Conservation (phyloP, 2,329 filamentous ascomycete genomes). For the Aspergillus sp. region DNA sequence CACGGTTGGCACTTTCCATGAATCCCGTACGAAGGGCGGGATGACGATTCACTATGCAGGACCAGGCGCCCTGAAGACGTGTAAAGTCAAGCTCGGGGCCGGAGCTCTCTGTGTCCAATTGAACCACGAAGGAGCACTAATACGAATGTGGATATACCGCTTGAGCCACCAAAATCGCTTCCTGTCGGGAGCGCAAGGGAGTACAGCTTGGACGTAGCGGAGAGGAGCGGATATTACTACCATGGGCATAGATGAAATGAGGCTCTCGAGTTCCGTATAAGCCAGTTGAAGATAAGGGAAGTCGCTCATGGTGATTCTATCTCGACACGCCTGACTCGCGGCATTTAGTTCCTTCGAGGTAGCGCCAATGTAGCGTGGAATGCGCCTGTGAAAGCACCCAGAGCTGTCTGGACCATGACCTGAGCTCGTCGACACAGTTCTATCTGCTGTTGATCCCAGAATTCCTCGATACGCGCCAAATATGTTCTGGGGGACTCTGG, state of each 20-base stretch:
- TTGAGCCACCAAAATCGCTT: slow-evolving; percentile 6
- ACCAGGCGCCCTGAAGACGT: slow-evolving; percentile 24
- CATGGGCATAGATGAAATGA: neutral
- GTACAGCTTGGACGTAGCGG: neutral
- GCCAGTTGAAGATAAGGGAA: neutral
- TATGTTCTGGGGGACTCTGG: neutral
- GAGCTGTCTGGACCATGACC: neutral
- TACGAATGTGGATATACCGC: slow-evolving; percentile 8
- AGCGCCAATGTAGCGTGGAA: too few species aligned
- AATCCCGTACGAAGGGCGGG: slow-evolving; percentile 32
- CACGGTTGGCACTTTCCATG: slow-evolving; percentile 28
- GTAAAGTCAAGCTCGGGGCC: neutral
- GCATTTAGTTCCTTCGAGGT: neutral
- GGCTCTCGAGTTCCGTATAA: neutral
- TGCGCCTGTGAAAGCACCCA: too few species aligned
- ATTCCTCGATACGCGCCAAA: neutral
- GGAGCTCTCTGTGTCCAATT: neutral
- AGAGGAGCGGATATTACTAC: neutral
- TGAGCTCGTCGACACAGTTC: neutral
- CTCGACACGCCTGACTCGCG: neutral
- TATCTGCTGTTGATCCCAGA: neutral
- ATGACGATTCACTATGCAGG: slow-evolving; percentile 29
- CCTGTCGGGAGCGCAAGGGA: slow-evolving; percentile 4
- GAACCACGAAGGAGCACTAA: slow-evolving; percentile 7
- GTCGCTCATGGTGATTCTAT: neutral